phyloP scores from a whole-genome alignment of 805 yeast species.

The Wickerhamiella sorbophila region DNA sequence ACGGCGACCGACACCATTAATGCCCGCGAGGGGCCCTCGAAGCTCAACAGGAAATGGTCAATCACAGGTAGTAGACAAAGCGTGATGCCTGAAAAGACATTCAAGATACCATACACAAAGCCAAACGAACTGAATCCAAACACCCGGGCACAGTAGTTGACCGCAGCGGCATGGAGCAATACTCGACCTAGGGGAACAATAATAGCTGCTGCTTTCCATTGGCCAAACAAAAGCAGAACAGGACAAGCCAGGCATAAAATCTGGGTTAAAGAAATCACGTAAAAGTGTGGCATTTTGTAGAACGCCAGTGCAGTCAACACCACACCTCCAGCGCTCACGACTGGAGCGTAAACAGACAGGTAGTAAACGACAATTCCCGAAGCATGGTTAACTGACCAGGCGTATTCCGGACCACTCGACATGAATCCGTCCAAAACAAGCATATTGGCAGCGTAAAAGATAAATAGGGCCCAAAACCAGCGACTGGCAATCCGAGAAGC shows the following conservation, averaged over 20 bases:
- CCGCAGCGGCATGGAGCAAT: neutral
- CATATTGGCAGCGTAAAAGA: neutral
- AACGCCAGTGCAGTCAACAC: neutral
- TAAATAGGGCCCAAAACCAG: slow-evolving; percentile 5
- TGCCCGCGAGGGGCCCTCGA: neutral
- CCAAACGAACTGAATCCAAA: slow-evolving; percentile 7
- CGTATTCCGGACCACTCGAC: slow-evolving; percentile 6
- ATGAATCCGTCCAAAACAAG: slow-evolving; percentile 1
- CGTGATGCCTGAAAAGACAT: slow-evolving; percentile 1
- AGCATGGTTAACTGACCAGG: slow-evolving; percentile 1
- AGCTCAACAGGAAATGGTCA: slow-evolving; percentile 4
- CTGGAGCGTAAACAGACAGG: neutral
- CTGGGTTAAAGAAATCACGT: neutral
- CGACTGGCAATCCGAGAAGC: neutral
- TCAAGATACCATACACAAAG: neutral
- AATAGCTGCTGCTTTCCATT: slow-evolving; percentile 3
- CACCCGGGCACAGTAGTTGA: slow-evolving; percentile 3
- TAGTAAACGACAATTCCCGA: neutral
- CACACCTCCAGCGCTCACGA: slow-evolving; percentile 2
- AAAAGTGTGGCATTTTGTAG: neutral
- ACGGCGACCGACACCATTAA: neutral
- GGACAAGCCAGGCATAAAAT: neutral
- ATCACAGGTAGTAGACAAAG: slow-evolving; percentile 6
- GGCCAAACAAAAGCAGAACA: neutral
- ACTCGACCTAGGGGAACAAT: slow-evolving; percentile 2